A percentile compares a stretch with the other conserved stretches of the same genome.
Conservation (phyloP, 176 grass and related monocot genomes). For the Thinopyrum elongatum region DNA sequence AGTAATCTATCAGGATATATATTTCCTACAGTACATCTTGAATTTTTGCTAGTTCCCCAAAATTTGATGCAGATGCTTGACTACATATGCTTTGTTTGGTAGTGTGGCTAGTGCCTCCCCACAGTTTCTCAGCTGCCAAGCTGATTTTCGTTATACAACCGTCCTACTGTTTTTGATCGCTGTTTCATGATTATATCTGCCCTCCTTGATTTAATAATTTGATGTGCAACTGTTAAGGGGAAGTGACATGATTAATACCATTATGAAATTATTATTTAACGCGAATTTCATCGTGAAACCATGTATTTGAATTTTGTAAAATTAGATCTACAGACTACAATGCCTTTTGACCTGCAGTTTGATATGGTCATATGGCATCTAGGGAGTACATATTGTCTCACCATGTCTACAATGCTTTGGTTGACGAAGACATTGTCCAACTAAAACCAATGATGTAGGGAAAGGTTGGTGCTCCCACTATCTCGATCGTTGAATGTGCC, state of each 20-base stretch:
- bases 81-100: conserved; percentile 3
- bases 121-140: neutral
- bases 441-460: neutral
- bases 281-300: neutral
- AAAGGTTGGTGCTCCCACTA: neutral
- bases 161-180: neutral
- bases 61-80: neutral
- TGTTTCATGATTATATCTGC: neutral
- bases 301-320: conserved; percentile 2
- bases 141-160: neutral
- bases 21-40: neutral
- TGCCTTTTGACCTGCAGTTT: neutral
- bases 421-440: neutral
- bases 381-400: neutral
- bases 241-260: neutral
- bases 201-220: neutral
- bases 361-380: neutral
- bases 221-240: neutral
- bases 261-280: neutral
- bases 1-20: conserved; percentile 6
- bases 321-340: neutral
- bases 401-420: neutral
- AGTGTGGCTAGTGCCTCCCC: neutral
- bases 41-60: neutral
- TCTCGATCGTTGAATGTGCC: neutral